Evolutionary conservation across 257 asterid species (phyloP).

Genomic region (Gentiana macrophylla): DNA sequence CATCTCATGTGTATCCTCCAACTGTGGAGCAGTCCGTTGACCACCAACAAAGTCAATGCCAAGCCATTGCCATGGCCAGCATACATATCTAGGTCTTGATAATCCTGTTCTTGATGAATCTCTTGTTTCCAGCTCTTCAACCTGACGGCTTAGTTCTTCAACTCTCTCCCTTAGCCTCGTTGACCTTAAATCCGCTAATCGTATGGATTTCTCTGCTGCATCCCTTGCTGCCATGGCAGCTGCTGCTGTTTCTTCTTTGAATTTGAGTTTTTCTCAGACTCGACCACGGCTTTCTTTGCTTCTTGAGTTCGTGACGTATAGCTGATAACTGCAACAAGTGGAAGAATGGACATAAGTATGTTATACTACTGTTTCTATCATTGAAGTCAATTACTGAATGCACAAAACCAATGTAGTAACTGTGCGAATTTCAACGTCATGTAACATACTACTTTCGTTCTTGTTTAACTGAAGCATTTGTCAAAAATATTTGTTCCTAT

Average conservation of each 20-base stretch:
- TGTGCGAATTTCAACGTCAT: not conserved
- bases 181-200: conserved; percentile 80
- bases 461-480: no score
- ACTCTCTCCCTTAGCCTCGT: conserved; percentile 79
- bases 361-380: not conserved
- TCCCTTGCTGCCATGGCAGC: conserved; percentile 98
- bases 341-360: conserved; percentile 5
- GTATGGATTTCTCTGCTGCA: conserved; percentile 90
- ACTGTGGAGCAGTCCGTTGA: conserved; percentile 32
- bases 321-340: conserved; percentile 53
- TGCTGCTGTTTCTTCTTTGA: conserved; percentile 88
- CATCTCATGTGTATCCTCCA: conserved; percentile 70
- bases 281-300: conserved; percentile 59
- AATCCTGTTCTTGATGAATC: conserved; percentile 44
- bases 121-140: conserved; percentile 63
- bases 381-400: not conserved
- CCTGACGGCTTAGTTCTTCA: conserved; percentile 84
- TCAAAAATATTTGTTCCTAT: no score
- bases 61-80: conserved; percentile 99
- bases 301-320: conserved; percentile 68
- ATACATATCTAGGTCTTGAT: conserved; percentile 58
- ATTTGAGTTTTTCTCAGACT: conserved; percentile 80
- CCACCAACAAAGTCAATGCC: conserved; percentile 71
- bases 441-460: no score
- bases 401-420: not conserved